Evolutionary conservation across 345 rosid genomes (phyloP), one percentile per base, ranked within the genome.

Genomic region (Kernera saxatilis): DNA sequence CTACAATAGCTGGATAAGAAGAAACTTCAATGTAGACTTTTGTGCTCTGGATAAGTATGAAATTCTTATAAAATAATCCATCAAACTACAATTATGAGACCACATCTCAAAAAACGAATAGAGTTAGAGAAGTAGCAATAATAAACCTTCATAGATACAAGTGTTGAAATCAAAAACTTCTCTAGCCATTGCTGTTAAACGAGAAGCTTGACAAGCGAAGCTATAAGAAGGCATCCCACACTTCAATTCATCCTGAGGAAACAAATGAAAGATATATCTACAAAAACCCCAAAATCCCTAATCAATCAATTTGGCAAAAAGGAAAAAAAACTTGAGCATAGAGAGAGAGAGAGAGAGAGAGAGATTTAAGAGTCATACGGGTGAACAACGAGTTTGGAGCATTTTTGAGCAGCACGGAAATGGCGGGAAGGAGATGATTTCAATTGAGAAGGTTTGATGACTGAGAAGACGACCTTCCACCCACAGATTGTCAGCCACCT

Each of bases 261-360:
- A 92, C 84, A 92, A 79, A 72, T 88, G 89, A n/a, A 92, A 92
- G 58, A 87, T 92, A 64, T 87, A 89, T 37, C 97, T 91, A 91
- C 75, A 78, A 35, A 67, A 15, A 22, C 6, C 9, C 45, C 29
- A 26, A 25, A 49, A 70, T n/a, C 32, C 32, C 50, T 57, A 53
- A 44, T 40, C 3, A 48, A 69, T n/a, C 39, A 51, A 46, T 21
- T 19, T 52, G 44, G n/a, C 30, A 17, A 7, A 40, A 63, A 52
- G 1, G 40, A 46, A 45, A 12, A 30, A 25, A 35, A 37, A 36
- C 17, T n/a, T n/a, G n/a, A n/a, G n/a, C n/a, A n/a, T n/a, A n/a
- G n/a, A n/a, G n/a, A n/a, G 18, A 62, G 33, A 40, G n/a, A 69
- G 2, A 6, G 26, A 53, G 0, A 11, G 12, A 32, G 5, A 26